phyloP scores from a whole-genome alignment of 2,329 filamentous ascomycete genomes.

The Byssoonygena ceratinophila region DNA sequence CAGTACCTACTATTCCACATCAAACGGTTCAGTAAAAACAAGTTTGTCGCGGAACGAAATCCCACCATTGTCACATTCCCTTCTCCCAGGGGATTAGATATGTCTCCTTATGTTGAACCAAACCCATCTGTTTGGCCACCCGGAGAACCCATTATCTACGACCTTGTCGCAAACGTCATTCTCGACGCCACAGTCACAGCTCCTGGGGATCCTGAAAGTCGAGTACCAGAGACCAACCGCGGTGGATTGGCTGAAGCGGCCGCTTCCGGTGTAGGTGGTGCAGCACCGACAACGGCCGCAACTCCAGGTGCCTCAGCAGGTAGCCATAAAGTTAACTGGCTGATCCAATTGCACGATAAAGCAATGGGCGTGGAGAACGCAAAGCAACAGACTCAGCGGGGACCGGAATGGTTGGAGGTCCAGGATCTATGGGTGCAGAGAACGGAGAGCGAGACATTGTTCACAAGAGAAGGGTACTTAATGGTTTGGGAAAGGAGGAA shows the following conservation, averaged over 20 bases:
- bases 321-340: constrained; percentile 88
- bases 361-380: constrained; percentile 40
- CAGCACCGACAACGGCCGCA: constrained; percentile 19
- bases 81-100: constrained; percentile 68
- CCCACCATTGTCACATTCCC: constrained; percentile 97
- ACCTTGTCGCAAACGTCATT: constrained; percentile 87
- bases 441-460: constrained; percentile 77
- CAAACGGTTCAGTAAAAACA: constrained; percentile 94
- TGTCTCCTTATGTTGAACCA: constrained; percentile 84
- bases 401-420: constrained; percentile 81
- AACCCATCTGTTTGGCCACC: constrained; percentile 60
- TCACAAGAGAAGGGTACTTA: constrained; percentile 86
- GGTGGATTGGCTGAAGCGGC: constrained; percentile 31
- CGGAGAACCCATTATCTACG: constrained; percentile 82
- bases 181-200: constrained; percentile 43
- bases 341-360: constrained; percentile 77
- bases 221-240: constrained; percentile 26
- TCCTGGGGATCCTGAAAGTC: constrained; percentile 51
- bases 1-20: constrained; percentile 89
- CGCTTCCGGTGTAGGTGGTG: constrained; percentile 13
- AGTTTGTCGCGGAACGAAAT: constrained; percentile 91
- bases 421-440: constrained; percentile 91
- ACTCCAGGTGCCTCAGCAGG: constrained; percentile 66
- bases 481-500: constrained; percentile 90
- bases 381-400: constrained; percentile 23